A percentile compares a stretch with the other conserved stretches of the same genome.
phyloP scores from a whole-genome alignment of 108 stramenopile species.

The Discostella stelligeroides region DNA sequence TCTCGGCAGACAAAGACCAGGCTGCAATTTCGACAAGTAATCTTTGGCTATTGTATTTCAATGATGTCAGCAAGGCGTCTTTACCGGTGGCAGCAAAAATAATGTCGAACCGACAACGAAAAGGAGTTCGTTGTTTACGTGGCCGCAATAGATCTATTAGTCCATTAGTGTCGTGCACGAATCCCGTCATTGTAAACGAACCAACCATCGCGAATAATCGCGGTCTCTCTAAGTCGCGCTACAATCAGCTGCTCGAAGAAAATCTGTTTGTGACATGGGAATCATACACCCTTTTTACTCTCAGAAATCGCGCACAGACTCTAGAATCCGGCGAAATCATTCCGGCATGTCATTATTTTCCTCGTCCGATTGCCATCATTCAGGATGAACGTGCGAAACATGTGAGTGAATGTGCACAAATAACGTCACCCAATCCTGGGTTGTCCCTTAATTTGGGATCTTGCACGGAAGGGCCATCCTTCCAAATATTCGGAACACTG shows the following conservation, averaged over 20 bases:
- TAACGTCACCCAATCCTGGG: background rate
- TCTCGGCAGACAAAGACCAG: slow-evolving; percentile 14
- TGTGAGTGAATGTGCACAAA: background rate
- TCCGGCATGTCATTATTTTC: slow-evolving; percentile 16
- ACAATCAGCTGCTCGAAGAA: slow-evolving; percentile 13
- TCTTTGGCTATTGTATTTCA: slow-evolving; percentile 27
- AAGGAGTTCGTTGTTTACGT: slow-evolving; percentile 40
- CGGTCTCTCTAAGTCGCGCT: background rate
- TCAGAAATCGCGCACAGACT: slow-evolving; percentile 20
- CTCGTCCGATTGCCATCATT: slow-evolving; percentile 26
- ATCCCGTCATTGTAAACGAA: slow-evolving; percentile 10
- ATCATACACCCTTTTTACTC: slow-evolving; percentile 32
- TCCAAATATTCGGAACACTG: slow-evolving; percentile 39
- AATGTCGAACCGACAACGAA: slow-evolving; percentile 8
- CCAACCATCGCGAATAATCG: background rate
- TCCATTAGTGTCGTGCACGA: slow-evolving; percentile 31
- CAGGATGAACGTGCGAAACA: background rate
- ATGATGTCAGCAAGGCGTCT: background rate
- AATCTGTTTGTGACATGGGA: slow-evolving; percentile 36
- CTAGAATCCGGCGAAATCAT: background rate
- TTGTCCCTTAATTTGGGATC: slow-evolving; percentile 5
- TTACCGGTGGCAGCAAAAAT: slow-evolving; percentile 2
- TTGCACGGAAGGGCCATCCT: background rate
- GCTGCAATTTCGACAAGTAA: slow-evolving; percentile 10
- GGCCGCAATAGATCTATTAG: slow-evolving; percentile 36